These are phyloP conservation scores for Penicillium glabrum DNA, from an alignment of 2,329 filamentous ascomycete species.

Conservation along the genomic window DNA sequence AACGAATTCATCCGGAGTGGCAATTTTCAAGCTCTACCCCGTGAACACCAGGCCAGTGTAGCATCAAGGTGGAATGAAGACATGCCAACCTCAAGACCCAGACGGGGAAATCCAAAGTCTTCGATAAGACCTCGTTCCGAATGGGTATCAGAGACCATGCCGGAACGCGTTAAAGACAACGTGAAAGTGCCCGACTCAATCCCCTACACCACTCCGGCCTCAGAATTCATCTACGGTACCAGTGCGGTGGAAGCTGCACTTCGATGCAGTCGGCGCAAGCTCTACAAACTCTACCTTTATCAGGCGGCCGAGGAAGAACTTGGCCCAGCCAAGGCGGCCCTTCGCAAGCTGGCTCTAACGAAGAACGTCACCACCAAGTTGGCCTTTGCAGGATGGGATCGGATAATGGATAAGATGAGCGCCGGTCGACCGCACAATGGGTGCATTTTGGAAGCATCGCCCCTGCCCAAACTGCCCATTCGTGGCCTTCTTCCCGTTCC, in stretches of 20 bases:
- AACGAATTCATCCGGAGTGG: conserved; percentile 34
- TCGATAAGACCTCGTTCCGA: conserved; percentile 15
- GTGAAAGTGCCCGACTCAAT: conserved; percentile 48
- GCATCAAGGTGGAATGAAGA: conserved; percentile 4
- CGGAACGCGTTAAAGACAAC: conserved; percentile 34
- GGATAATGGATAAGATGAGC: conserved; percentile 79
- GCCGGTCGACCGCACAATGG: conserved; percentile 85
- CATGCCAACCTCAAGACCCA: not conserved
- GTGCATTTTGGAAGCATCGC: conserved; percentile 81
- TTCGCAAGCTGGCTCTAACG: conserved; percentile 42
- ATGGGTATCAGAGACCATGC: conserved; percentile 23
- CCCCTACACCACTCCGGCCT: conserved; percentile 79
- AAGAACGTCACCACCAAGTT: conserved; percentile 56
- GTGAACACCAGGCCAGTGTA: conserved; percentile 17
- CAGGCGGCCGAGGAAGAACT: conserved; percentile 55
- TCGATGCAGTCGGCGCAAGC: conserved; percentile 64
- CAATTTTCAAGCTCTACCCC: conserved; percentile 27
- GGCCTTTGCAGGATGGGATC: conserved; percentile 63
- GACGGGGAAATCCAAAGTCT: not conserved
- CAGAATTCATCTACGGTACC: conserved; percentile 86
- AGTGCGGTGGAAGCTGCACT: conserved; percentile 80
- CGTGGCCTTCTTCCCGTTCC: conserved; percentile 55
- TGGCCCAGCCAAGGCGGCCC: conserved; percentile 38
- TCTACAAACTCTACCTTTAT: conserved; percentile 84
- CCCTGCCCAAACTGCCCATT: conserved; percentile 71